Evolutionary conservation across 2,329 filamentous ascomycete species (phyloP), one percentile per base, ranked within the genome.

Genomic region (Graphiopsis chlorocephala): DNA sequence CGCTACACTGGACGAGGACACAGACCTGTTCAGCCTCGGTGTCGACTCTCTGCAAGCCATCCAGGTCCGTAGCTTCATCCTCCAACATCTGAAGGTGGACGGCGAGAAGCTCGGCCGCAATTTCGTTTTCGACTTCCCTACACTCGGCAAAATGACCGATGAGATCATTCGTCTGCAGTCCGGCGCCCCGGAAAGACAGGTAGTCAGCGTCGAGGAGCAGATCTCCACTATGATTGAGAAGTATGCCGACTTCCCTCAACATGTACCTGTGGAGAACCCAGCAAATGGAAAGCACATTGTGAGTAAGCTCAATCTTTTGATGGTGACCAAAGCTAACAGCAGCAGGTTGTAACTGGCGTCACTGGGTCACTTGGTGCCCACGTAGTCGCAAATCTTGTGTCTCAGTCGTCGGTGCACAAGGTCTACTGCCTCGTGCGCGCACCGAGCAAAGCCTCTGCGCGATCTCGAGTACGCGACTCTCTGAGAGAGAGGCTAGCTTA

Each of bases 41-140:
- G 77, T 88, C 1, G 87, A 89, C 71, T 86, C 83, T 53, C 73
- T 89, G 28, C 84, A 86, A 66, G 83, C 85, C 1, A 85, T 87
- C 29, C 81, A 82, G 61, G 80, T 86, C 61, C 80, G 86, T 63
- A 79, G 78, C 17, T 74, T 78, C 1, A 82, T 89, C 15, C 75
- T 84, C 61, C 80, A 81, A 14, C 77, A 81, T 0, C 71, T 89
- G 2, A 79, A 86, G 28, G 69, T 86, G 1, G 78, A 79, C 1
- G 80, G 81, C 0, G 75, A 79, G 15, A 73, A 77, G 11, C 72
- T 88, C 0, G 79, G 80, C 0, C 80, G 84, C 48, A 88, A 87
- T 55, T 78, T 88, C 0, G 80, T 87, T 0, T 89, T 86, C 56
- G 86, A 88, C 47, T 78, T 82, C 28, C 83, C 83, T 0, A 84